These are phyloP conservation scores for Piedraia hortae DNA, from an alignment of 2,329 filamentous ascomycete species.

Conservation along the genomic window DNA sequence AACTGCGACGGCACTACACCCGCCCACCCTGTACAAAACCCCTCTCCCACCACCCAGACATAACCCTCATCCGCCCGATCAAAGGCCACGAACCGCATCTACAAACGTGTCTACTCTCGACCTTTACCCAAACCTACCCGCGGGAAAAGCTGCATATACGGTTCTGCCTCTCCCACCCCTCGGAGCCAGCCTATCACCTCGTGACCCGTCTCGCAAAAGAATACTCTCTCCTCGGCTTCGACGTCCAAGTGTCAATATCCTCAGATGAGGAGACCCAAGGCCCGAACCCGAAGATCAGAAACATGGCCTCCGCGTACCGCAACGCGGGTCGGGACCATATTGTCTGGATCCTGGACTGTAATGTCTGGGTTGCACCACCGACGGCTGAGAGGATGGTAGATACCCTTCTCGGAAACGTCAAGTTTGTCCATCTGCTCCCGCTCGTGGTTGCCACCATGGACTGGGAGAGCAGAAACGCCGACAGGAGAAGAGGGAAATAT, in stretches of 20 bases:
- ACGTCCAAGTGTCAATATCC: conserved; percentile 54
- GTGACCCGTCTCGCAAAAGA: conserved; percentile 44
- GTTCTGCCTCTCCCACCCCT: conserved; percentile 46
- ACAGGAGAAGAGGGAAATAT: conserved; percentile 37
- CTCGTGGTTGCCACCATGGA: conserved; percentile 48
- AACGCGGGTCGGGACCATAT: conserved; percentile 71
- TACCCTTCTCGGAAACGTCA: conserved; percentile 50
- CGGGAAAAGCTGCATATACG: conserved; percentile 45
- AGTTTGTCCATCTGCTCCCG: conserved; percentile 86
- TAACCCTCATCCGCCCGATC: conserved; percentile 78
- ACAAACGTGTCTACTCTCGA: conserved; percentile 75
- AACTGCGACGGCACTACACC: conserved; percentile 31
- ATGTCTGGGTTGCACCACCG: conserved; percentile 65
- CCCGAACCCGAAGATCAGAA: conserved; percentile 94
- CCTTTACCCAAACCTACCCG: conserved; percentile 62
- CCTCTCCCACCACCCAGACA: conserved; percentile 34
- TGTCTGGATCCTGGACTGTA: conserved; percentile 88
- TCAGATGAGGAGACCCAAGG: conserved; percentile 59
- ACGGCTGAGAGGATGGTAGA: conserved; percentile 76
- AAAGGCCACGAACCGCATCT: conserved; percentile 76
- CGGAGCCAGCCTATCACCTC: conserved; percentile 51
- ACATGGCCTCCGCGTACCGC: conserved; percentile 77
- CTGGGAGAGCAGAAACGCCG: conserved; percentile 5
- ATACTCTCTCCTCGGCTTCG: conserved; percentile 42
- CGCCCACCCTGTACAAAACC: conserved; percentile 14